A percentile compares a stretch with the other conserved stretches of the same genome.
Evolutionary conservation across 805 yeast species (phyloP).

Genomic region (Myxozyma lipomycoides): DNA sequence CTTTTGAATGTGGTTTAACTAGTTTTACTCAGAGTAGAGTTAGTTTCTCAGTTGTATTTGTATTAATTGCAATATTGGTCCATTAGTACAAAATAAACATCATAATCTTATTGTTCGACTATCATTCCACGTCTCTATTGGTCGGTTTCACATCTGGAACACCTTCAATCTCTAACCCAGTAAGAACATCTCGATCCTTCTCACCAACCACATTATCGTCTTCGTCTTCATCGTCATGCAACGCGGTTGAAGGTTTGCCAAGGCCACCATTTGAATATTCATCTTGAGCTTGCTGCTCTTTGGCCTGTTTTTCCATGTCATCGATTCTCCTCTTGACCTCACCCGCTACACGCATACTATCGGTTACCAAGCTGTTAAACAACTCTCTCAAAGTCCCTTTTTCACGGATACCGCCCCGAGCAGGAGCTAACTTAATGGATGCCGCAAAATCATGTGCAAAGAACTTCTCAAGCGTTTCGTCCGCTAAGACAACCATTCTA

Average conservation of each 20-base stretch:
- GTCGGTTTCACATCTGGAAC: too few relatives aligned
- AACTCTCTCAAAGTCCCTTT: constrained; percentile 60
- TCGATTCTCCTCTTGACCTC: constrained; percentile 88
- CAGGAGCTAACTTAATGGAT: constrained; percentile 27
- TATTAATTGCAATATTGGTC: too few relatives aligned
- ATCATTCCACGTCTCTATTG: neutral
- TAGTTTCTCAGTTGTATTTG: too few relatives aligned
- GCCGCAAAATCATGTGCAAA: constrained; percentile 49
- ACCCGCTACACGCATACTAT: constrained; percentile 86
- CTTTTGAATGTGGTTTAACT: too few relatives aligned
- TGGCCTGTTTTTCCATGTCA: constrained; percentile 38
- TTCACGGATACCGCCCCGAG: constrained; percentile 15
- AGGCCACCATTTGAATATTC: constrained; percentile 28
- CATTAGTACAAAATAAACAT: neutral
- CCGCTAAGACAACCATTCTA: constrained; percentile 90
- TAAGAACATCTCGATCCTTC: constrained; percentile 50
- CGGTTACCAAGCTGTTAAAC: constrained; percentile 87
- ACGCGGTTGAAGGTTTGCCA: constrained; percentile 1
- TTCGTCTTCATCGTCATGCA: constrained; percentile 23
- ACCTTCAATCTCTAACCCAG: constrained; percentile 50
- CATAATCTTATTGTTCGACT: neutral
- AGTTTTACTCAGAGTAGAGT: too few relatives aligned
- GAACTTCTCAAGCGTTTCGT: constrained; percentile 84
- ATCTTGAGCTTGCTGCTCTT: constrained; percentile 29
- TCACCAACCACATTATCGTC: constrained; percentile 32